Base-by-base conservation (phyloP, 345 rosid species). In the Rhizophora apiculata region DNA sequence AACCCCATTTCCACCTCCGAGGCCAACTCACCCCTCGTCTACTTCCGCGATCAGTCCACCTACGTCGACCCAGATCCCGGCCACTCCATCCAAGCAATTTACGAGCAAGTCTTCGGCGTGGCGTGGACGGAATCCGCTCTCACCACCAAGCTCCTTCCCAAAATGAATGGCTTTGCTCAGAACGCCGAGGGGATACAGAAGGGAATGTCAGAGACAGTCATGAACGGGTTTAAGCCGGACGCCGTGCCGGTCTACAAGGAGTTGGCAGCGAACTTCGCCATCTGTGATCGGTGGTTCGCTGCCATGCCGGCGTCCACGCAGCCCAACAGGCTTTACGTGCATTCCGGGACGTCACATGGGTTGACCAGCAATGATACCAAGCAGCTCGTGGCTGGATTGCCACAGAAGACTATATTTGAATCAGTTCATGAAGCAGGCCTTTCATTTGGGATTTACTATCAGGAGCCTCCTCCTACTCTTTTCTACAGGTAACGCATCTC, bases 11-110 rank as follows among this genome's bases (percentile, higher is more conserved):
- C 88, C 60, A 68, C 87, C 52, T 76, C 87, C n/a, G 86, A 86
- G 75, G 60, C 78, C 1, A 73, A 78, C 75, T 82, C 93, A 19
- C 53, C 73, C 27, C 76, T 43, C 49, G n/a, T 90, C 22, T 76
- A 55, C 72, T 93, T 79, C 66, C 71, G 71, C 0, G 83, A 86
- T 61, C 72, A 79, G 6, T 80, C 98, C 16, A 82, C 80, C 13
- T 85, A 87, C 79, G 81, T 93, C 31, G 96, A 90, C 61, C 91
- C 90, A 0, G 95, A 93, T 71, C 98, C 98, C 0, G 95, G 84
- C 67, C 98, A 93, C 83, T 86, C 95, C 32, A 80, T 90, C 75
- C 89, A 88, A 37, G 98, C 87, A 69, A 86, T 93, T 54, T 93
- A 87, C 82, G 98, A 93, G 82, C 98, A 93, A 68, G 88, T 90